A percentile compares a stretch with the other conserved stretches of the same genome.
Conservation (phyloP, 2,329 filamentous ascomycete species). For the Calonectria fujianensis region DNA sequence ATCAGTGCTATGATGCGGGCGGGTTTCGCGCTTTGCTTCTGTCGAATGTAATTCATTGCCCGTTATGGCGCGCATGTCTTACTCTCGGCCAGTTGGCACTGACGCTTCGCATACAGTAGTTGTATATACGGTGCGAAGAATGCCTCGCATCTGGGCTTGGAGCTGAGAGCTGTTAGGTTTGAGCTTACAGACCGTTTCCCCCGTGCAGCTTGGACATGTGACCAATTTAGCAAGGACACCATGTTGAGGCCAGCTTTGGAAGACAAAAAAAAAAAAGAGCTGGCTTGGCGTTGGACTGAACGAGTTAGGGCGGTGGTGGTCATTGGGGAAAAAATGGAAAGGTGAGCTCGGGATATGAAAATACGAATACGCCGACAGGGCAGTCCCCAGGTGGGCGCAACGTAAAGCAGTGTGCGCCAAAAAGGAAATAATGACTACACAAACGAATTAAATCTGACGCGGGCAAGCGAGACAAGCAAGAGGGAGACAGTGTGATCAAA, state of each 20-base stretch:
- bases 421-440: constrained; percentile 19
- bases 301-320: background rate
- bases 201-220: constrained; percentile 7
- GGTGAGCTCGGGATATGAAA: constrained; percentile 20
- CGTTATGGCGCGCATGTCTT: constrained; percentile 11
- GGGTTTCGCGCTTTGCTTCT: constrained; percentile 20
- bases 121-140: constrained; percentile 14
- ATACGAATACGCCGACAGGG: constrained; percentile 37
- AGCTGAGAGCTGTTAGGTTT: constrained; percentile 16
- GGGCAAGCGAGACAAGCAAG: constrained; percentile 23
- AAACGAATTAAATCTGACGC: constrained; percentile 26
- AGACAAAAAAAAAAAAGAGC: background rate
- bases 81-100: background rate
- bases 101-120: background rate
- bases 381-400: background rate
- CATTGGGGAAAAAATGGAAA: constrained; percentile 9
- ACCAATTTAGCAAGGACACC: constrained; percentile 25
- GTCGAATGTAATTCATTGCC: constrained; percentile 3
- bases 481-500: constrained; percentile 37
- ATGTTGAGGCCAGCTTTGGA: constrained; percentile 17
- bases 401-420: constrained; percentile 12
- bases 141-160: constrained; percentile 11
- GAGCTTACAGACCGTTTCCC: constrained; percentile 5
- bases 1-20: constrained; percentile 22
- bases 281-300: constrained; percentile 8